phyloP scores from a whole-genome alignment of 768 basidiomycete species.

The Tremella yokohamensis region DNA sequence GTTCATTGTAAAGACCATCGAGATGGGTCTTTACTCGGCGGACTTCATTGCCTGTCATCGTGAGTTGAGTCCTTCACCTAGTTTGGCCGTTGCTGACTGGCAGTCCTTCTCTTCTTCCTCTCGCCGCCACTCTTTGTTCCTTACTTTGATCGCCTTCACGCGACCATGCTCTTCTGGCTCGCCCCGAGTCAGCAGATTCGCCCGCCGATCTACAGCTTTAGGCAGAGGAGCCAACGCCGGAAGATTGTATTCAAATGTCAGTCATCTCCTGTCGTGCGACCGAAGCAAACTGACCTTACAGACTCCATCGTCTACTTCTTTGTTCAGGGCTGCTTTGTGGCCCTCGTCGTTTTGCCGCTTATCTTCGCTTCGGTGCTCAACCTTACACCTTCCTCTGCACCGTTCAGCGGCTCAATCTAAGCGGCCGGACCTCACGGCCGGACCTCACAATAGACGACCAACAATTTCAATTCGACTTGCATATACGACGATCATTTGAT shows the following conservation, averaged over 20 bases:
- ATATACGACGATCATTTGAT: no score
- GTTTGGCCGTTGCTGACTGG: not conserved
- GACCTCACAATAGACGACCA: no score
- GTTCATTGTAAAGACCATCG: constrained; percentile 95
- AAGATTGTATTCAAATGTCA: constrained; percentile 65
- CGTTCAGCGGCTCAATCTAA: constrained; percentile 45
- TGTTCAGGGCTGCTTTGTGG: constrained; percentile 67
- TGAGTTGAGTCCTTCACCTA: constrained; percentile 16
- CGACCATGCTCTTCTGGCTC: constrained; percentile 91
- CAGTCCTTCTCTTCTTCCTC: constrained; percentile 79
- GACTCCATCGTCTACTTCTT: constrained; percentile 70
- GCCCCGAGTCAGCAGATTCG: constrained; percentile 50
- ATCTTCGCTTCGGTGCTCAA: constrained; percentile 64
- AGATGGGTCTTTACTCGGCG: constrained; percentile 89
- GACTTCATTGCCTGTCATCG: constrained; percentile 64
- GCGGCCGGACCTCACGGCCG: no score
- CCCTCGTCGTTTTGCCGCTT: constrained; percentile 59
- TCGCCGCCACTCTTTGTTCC: constrained; percentile 84
- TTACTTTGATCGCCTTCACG: constrained; percentile 85
- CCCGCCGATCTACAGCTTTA: constrained; percentile 79
- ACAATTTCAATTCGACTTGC: no score
- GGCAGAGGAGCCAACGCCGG: constrained; percentile 82
- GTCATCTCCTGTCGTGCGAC: constrained; percentile 9
- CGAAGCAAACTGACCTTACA: constrained; percentile 7
- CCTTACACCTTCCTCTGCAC: constrained; percentile 49